These are phyloP conservation scores for Schwanniomyces pseudopolymorphus DNA, from an alignment of 805 yeast species.

Conservation along the genomic window DNA sequence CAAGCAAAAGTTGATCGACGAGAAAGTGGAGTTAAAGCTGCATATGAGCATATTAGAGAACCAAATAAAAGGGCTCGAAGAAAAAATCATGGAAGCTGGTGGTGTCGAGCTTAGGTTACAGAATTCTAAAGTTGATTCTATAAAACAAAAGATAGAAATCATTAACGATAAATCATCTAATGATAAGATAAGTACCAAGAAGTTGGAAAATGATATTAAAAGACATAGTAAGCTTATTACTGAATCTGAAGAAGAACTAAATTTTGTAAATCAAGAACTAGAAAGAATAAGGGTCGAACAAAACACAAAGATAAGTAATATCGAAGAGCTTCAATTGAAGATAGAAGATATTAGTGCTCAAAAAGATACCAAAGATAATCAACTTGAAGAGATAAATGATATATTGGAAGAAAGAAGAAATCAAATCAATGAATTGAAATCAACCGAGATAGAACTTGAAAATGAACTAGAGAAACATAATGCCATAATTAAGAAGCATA, in stretches of 20 bases:
- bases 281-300: slow-evolving; percentile 18
- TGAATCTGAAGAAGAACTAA: slow-evolving; percentile 49
- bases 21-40: slow-evolving; percentile 38
- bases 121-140: slow-evolving; percentile 76
- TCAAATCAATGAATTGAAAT: slow-evolving; percentile 56
- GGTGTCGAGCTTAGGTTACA: slow-evolving; percentile 82
- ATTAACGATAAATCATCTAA: slow-evolving; percentile 54
- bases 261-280: slow-evolving; percentile 22
- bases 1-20: slow-evolving; percentile 14
- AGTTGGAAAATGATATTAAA: slow-evolving; percentile 61
- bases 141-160: slow-evolving; percentile 63
- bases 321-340: slow-evolving; percentile 28
- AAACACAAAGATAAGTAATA: slow-evolving; percentile 24
- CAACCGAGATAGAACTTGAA: slow-evolving; percentile 64
- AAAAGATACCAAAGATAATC: slow-evolving; percentile 40
- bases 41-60: slow-evolving; percentile 57
- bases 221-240: slow-evolving; percentile 50
- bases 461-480: slow-evolving; percentile 62
- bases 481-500: slow-evolving; percentile 33
- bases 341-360: slow-evolving; percentile 33
- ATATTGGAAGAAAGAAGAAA: slow-evolving; percentile 36
- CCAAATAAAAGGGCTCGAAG: slow-evolving; percentile 62
- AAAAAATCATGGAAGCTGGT: slow-evolving; percentile 84
- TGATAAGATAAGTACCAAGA: slow-evolving; percentile 56
- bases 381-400: slow-evolving; percentile 32